Conservation (phyloP, 805 yeast species). For the Brettanomyces bruxellensis region DNA sequence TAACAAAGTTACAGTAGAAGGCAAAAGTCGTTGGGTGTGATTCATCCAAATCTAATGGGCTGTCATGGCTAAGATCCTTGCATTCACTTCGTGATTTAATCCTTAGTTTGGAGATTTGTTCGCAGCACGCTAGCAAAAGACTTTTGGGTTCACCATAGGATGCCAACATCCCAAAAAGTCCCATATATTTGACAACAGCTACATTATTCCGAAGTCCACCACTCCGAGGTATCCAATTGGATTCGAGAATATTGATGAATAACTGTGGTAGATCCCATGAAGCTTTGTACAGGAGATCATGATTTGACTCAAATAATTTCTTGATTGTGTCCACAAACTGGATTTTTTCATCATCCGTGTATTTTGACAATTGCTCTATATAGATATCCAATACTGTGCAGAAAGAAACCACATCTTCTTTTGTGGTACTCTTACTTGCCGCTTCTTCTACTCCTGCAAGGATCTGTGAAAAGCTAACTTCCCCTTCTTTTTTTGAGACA, state of each 20-base stretch:
- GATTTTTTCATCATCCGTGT: constrained; percentile 40
- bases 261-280: constrained; percentile 91
- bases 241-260: constrained; percentile 44
- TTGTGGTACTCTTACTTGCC: constrained; percentile 15
- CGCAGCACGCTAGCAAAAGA: constrained; percentile 61
- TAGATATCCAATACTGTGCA: constrained; percentile 65
- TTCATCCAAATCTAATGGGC: background rate
- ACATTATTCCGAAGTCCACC: constrained; percentile 29
- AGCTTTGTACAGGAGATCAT: constrained; percentile 49
- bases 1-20: constrained; percentile 27
- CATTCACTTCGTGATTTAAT: constrained; percentile 7
- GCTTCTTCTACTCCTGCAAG: constrained; percentile 11
- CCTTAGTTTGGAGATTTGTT: constrained; percentile 31
- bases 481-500: too few relatives aligned
- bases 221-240: constrained; percentile 25
- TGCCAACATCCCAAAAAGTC: constrained; percentile 56
- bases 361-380: constrained; percentile 38
- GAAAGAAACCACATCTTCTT: constrained; percentile 57
- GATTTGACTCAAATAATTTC: constrained; percentile 34
- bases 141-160: constrained; percentile 74
- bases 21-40: background rate
- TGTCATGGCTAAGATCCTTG: constrained; percentile 1
- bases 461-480: background rate
- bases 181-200: constrained; percentile 28
- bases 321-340: constrained; percentile 37